phyloP scores from a whole-genome alignment of 139 green algal species.

The Picochlorum sp. region DNA sequence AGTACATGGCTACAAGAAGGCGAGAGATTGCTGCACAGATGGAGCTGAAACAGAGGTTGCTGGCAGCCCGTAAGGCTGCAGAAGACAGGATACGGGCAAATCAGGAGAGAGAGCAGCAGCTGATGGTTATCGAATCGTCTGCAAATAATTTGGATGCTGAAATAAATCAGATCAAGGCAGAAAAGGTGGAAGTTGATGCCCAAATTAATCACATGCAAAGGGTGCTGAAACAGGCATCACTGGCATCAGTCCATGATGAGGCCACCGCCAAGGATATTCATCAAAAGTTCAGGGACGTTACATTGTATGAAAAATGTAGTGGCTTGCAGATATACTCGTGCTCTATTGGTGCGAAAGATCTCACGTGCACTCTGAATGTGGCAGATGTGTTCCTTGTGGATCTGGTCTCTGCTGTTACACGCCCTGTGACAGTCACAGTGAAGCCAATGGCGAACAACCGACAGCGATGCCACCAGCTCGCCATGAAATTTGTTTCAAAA shows the following conservation, averaged over 20 bases:
- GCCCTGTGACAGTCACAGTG: not conserved
- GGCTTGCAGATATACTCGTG: not conserved
- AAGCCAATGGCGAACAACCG: not conserved
- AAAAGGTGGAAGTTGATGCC: conserved; percentile 13
- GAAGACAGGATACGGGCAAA: conserved; percentile 9
- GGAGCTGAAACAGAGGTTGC: conserved; percentile 5
- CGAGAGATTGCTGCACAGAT: conserved; percentile 1
- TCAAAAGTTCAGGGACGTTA: not conserved
- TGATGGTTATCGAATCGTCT: not conserved
- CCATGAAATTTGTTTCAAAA: not conserved
- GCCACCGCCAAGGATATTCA: too few relatives aligned
- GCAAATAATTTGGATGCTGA: not conserved
- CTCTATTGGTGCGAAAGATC: not conserved
- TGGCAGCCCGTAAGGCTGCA: not conserved
- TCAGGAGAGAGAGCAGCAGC: conserved; percentile 7
- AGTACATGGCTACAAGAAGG: conserved; percentile 9
- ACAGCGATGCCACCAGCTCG: not conserved
- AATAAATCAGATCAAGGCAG: not conserved
- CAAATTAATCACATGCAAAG: too few relatives aligned
- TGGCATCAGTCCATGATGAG: too few relatives aligned
- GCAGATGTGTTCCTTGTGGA: conserved; percentile 1
- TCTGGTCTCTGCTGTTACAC: not conserved
- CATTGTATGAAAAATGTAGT: not conserved
- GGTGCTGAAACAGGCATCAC: too few relatives aligned
- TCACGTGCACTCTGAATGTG: not conserved